These are phyloP conservation scores for Clausena lansium DNA, from an alignment of 345 rosid species.

Conservation along the genomic window DNA sequence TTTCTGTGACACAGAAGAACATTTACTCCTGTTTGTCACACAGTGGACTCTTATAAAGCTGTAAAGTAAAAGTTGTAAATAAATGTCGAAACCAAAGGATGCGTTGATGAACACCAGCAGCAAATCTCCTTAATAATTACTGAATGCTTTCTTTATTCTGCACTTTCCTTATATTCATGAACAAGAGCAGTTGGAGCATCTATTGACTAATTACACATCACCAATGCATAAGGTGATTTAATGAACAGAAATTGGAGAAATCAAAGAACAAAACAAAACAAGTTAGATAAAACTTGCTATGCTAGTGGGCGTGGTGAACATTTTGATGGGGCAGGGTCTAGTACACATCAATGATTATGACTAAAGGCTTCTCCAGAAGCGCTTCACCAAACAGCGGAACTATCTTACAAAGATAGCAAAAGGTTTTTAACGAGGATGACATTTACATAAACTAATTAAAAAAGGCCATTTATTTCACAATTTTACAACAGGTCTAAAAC, in stretches of 20 bases:
- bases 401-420: background rate
- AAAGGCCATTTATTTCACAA: background rate
- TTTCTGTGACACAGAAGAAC: background rate
- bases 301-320: background rate
- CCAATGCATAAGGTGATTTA: background rate
- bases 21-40: background rate
- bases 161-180: background rate
- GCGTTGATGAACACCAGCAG: background rate
- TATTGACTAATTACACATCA: background rate
- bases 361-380: background rate
- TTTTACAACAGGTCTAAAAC: background rate
- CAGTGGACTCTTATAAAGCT: background rate
- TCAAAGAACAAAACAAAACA: background rate
- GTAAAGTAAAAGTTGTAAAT: background rate
- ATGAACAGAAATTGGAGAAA: constrained; percentile 1
- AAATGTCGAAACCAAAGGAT: background rate
- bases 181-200: background rate
- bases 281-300: background rate
- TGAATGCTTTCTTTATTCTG: background rate
- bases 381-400: background rate
- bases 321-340: background rate
- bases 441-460: background rate
- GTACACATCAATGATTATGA: background rate
- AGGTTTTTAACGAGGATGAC: background rate
- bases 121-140: background rate